These are phyloP conservation scores for Fusarium sp. DNA, from an alignment of 2,329 filamentous ascomycete genomes.

Conservation along the genomic window DNA sequence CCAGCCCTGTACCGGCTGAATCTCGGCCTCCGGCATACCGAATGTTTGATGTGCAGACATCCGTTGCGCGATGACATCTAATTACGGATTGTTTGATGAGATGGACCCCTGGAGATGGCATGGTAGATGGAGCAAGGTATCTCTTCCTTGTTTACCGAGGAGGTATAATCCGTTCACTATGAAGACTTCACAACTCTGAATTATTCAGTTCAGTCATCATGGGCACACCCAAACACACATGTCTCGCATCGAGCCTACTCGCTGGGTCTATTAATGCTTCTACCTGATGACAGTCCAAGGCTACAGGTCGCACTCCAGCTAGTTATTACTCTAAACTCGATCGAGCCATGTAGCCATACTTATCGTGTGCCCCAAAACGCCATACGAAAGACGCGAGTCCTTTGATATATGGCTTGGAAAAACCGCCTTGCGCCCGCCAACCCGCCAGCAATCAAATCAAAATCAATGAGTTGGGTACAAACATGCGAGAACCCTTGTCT, in stretches of 20 bases:
- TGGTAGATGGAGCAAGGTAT: too few relatives aligned
- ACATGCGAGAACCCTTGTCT: slow-evolving; percentile 6
- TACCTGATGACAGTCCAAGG: slow-evolving; percentile 23
- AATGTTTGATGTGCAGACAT: slow-evolving; percentile 2
- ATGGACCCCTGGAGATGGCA: too few relatives aligned
- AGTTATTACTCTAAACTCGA: slow-evolving; percentile 19
- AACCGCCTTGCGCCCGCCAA: slow-evolving; percentile 37
- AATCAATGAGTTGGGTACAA: slow-evolving; percentile 22
- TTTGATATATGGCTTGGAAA: slow-evolving; percentile 41
- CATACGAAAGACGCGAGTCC: slow-evolving; percentile 46
- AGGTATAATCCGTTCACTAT: too few relatives aligned
- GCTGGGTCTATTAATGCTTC: slow-evolving; percentile 29
- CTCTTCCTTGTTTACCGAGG: too few relatives aligned
- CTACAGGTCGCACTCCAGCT: slow-evolving; percentile 18
- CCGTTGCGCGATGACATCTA: too few relatives aligned
- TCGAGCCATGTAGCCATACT: slow-evolving; percentile 28
- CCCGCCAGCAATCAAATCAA: slow-evolving; percentile 29
- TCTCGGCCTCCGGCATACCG: slow-evolving; percentile 40
- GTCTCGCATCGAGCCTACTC: slow-evolving; percentile 14
- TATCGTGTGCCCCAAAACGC: slow-evolving; percentile 43
- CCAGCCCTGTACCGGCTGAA: slow-evolving; percentile 37
- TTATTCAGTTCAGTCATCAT: too few relatives aligned
- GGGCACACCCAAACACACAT: background rate
- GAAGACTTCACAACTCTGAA: too few relatives aligned
- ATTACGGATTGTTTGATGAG: too few relatives aligned